Evolutionary conservation across 768 basidiomycete species (phyloP), one percentile per base, ranked within the genome.

Genomic region (Boletus fagicola): DNA sequence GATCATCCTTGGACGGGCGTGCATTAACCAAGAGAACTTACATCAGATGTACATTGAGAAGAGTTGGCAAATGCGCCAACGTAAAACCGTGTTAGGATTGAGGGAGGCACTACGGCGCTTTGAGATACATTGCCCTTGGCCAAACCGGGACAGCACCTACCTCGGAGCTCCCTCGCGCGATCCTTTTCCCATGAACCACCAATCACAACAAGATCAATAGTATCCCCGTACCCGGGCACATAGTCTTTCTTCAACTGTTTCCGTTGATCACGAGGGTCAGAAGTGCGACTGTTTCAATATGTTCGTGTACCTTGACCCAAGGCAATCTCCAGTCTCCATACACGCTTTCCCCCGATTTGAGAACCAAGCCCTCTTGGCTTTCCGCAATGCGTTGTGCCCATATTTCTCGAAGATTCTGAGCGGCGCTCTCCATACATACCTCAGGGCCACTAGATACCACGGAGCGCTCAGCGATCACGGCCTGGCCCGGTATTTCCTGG

Each of bases 111-210:
- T 92, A 56, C 16, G 50, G 13, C 12, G 1, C 30, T 12, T 36
- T 59, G 13, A 57, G 42, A 49, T 30, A 15, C 11, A 49, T 46
- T 30, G 5, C 8, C 5, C 33, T 15, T 7, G 3, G 7, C 45
- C 38, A 35, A 56, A 38, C 28, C 22, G 39, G 36, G 35, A 20
- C 16, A 52, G 15, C 42, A 54, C 74, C 39, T 51, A 90, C 92
- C 92, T 71, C 87, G 74, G 7, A 97, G 76, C 51, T 88, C 87
- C 52, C 91, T 74, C 4, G 80, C 94, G 10, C 94, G 80, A 36
- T 86, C 80, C 65, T 85, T 86, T 54, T 92, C 88, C 90, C 92
- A 94, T 0, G 80, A 75, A 20, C 85, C 92, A 2, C 83, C 94
- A 20, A 96, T 73, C 35, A 96, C 67, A 4, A 85, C 84, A 55